Percentiles rank a stretch among this genome's conserved stretches.
Conservation (phyloP, 345 rosid species). For the Camelina sativa region DNA sequence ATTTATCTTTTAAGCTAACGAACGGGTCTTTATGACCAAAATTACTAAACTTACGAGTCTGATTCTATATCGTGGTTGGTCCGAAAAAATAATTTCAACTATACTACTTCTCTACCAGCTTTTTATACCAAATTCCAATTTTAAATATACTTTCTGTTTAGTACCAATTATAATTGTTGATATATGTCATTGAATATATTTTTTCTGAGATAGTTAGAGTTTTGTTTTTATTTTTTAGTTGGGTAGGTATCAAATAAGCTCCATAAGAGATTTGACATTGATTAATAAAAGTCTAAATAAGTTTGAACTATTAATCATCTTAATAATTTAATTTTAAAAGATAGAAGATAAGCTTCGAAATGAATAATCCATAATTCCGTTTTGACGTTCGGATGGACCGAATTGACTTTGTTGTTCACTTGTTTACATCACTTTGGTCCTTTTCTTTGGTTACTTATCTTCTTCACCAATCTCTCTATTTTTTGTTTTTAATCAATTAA, state of each 20-base stretch:
- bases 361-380: constrained; percentile 11
- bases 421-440: constrained; percentile 40
- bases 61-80: neutral
- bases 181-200: too few relatives aligned
- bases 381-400: constrained; percentile 36
- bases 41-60: neutral
- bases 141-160: neutral
- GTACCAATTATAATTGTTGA: neutral
- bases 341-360: constrained; percentile 32
- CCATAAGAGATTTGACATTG: constrained; percentile 10
- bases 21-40: neutral
- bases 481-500: neutral
- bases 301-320: neutral
- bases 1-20: neutral
- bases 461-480: neutral
- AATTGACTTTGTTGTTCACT: constrained; percentile 32
- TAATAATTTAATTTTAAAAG: neutral
- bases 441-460: constrained; percentile 12
- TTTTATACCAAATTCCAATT: constrained; percentile 1
- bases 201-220: too few relatives aligned
- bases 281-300: constrained; percentile 15
- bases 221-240: neutral
- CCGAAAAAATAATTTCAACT: constrained; percentile 13
- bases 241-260: neutral
- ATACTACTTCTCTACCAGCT: constrained; percentile 8